phyloP scores from a whole-genome alignment of 2,329 filamentous ascomycete genomes.

The Talaromyces islandicus region DNA sequence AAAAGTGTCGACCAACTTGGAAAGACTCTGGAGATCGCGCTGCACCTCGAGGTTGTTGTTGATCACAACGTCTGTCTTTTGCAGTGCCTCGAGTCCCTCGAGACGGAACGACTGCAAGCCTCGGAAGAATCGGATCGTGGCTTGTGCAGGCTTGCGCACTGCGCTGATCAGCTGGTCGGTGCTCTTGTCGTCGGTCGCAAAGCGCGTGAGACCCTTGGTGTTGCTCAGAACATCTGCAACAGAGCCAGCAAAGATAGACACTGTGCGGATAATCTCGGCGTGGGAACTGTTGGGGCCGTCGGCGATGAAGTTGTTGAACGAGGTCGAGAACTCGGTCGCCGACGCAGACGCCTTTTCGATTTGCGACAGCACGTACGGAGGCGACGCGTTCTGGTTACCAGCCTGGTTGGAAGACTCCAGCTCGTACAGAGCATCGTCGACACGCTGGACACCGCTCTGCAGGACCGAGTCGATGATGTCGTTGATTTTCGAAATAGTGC shows the following conservation, averaged over 20 bases:
- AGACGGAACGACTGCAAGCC: slow-evolving; percentile 88
- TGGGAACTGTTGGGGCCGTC: slow-evolving; percentile 89
- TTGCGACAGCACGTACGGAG: slow-evolving; percentile 89
- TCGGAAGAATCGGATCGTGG: slow-evolving; percentile 92
- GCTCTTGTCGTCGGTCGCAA: slow-evolving; percentile 94
- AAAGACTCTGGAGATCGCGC: slow-evolving; percentile 85
- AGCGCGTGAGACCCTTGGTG: slow-evolving; percentile 87
- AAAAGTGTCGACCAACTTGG: slow-evolving; percentile 87
- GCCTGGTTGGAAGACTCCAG: slow-evolving; percentile 97
- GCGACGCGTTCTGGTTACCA: slow-evolving; percentile 95
- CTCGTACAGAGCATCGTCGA: slow-evolving; percentile 95
- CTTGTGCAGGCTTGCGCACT: slow-evolving; percentile 75
- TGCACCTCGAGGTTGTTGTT: slow-evolving; percentile 96
- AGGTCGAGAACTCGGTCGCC: slow-evolving; percentile 93
- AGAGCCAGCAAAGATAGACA: slow-evolving; percentile 83
- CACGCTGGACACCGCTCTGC: slow-evolving; percentile 83
- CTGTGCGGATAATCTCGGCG: slow-evolving; percentile 84
- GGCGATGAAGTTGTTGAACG: slow-evolving; percentile 97
- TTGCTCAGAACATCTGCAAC: slow-evolving; percentile 93
- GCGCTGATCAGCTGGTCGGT: slow-evolving; percentile 76
- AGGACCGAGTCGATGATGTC: slow-evolving; percentile 96
- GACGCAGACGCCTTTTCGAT: slow-evolving; percentile 94
- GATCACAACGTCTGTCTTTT: slow-evolving; percentile 96
- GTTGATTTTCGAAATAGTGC: slow-evolving; percentile 88
- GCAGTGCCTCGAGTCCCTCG: slow-evolving; percentile 79